phyloP scores from a whole-genome alignment of 2,329 filamentous ascomycete genomes.

The Corniculantispora saksenae region DNA sequence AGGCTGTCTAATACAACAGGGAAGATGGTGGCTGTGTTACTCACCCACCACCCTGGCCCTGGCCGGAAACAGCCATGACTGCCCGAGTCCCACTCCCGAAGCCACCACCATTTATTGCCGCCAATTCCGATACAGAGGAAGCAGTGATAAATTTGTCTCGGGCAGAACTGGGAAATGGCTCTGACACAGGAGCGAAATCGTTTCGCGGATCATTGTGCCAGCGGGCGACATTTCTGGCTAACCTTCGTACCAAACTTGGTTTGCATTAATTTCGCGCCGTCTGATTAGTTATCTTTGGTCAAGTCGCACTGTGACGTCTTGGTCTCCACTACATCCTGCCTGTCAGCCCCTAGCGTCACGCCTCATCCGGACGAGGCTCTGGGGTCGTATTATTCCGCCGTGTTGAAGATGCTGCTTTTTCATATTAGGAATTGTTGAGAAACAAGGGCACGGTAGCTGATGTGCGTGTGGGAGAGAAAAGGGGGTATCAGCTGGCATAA shows the following conservation, averaged over 20 bases:
- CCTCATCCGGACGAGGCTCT: background rate
- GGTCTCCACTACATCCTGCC: background rate
- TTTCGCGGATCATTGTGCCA: background rate
- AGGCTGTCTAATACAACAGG: background rate
- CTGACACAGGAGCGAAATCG: background rate
- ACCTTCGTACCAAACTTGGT: background rate
- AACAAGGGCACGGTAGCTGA: no score
- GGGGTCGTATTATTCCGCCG: background rate
- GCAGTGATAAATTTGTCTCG: no score
- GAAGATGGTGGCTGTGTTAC: background rate
- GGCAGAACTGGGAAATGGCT: background rate
- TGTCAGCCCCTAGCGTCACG: slow-evolving; percentile 7
- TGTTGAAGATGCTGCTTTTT: no score
- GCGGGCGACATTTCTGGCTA: background rate
- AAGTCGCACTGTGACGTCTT: slow-evolving; percentile 1
- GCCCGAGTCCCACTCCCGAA: background rate
- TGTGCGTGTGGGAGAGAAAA: no score
- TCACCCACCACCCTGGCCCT: background rate
- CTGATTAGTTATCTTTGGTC: background rate
- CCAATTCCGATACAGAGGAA: no score
- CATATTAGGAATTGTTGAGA: no score
- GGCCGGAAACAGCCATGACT: background rate
- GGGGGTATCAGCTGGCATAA: no score
- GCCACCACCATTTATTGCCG: no score
- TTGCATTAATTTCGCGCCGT: background rate